Base-by-base conservation (phyloP, 441 rosid genomes). In the Populus hybrid region DNA sequence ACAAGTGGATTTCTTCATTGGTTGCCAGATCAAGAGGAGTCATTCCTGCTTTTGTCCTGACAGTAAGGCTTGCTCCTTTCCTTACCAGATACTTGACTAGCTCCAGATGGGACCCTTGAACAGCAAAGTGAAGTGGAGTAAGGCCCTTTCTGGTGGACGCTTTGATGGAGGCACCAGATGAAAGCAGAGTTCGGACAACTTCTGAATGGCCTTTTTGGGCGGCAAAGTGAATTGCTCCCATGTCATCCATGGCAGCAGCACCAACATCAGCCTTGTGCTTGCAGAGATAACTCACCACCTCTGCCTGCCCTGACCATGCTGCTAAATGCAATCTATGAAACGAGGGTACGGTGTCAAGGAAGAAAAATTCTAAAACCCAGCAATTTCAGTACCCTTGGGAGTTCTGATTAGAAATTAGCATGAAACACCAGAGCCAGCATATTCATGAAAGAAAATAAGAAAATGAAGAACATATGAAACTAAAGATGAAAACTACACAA, bases 191-290 rank as follows among this genome's bases (percentile, higher is more conserved):
- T 73, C 88, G 83, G 46, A 91, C 95, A 63, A 89, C 84, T 86
- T 92, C 98, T 78, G 91, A 73, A 79, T 95, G 98, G n/a, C 98
- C 98, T 81, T 93, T 95, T 69, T 93, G 96, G 16, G 94, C 87
- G 32, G 98, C 99, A 86, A 95, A 95, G 85, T 93, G 98, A 79
- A 95, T 86, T 3, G 98, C 98, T 10, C 97, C 93, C 98, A 93
- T 93, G 83, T 95, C 97, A 80, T 95, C 99, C 85, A 93, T 88
- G 38, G 99, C 98, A 72, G 97, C 93, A 73, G 99, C 98, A 38
- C 98, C 93, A 14, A 84, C 92, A 89, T 95, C 99, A 1, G 99
- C 99, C 81, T 92, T 95, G 64, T 91, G 82, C 83, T 92, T 90
- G 91, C 98, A 93, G 71, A 95, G 89, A 80, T 89, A 93, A 82